Base-by-base conservation (phyloP, 495 filamentous ascomycete species). In the Xylaria nigripes region DNA sequence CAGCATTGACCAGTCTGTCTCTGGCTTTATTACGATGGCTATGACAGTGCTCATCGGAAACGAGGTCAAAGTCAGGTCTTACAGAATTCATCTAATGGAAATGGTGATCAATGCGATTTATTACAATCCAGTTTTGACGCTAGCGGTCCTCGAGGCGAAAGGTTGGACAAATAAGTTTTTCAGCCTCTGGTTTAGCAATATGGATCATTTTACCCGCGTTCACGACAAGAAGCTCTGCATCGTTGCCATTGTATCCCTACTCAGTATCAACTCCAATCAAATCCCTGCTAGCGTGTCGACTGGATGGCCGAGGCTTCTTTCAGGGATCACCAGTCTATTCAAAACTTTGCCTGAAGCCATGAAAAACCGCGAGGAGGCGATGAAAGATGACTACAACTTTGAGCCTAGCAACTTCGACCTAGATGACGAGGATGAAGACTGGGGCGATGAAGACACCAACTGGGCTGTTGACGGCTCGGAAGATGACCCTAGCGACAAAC, bases 91-190 rank as follows among this genome's bases (percentile, higher is more conserved):
- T 69, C 72, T 98, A 46, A 95, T 98, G 89, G 94, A 97, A 75
- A 95, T 98, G 87, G 82, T 97, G 48, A 93, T 98, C 78, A 97
- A 98, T 70, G 86, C 86, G 48, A 89, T 96, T 58, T 96, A 97
- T 77, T 97, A 97, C 73, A 95, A 96, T 72, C 89, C 93, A 2
- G 67, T 77, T 27, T 79, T 95, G 54, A 75, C 86, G 56, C 77
- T 98, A 25, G 88, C 89, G 48, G 80, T 94, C 18, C 76, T 98
- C 36, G 93, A 98, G 70, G 68, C 77, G n/a, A 89, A 92, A 51
- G 84, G 81, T 51, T 96, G 89, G 91, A 98, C 93, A n/a, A 97
- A 97, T 71, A 96, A 94, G 72, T 97, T 98, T 71, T 98, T 98
- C 80, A 93, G 86, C 69, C 75, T 90, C 29, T 98, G 93, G 93